Evolutionary conservation across 352 stramenopile genomes (phyloP), one percentile per base, ranked within the genome.

Genomic region (Blastocystis sp.): DNA sequence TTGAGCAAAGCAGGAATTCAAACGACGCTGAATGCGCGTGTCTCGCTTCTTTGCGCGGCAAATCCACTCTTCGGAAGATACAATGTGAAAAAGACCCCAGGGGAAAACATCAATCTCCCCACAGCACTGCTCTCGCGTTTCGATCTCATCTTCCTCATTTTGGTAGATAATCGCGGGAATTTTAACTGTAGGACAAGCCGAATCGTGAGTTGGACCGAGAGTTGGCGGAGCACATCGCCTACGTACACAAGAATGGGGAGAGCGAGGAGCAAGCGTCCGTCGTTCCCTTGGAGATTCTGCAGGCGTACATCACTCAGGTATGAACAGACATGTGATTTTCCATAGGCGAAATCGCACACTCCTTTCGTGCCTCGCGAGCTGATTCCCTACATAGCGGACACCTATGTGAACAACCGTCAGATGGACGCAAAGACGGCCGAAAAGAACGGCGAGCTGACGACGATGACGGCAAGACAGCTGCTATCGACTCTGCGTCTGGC

Each of bases 1-100:
- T 98, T 99, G 88, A 97, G 97, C 43, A 99, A 99, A 90, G 97
- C 97, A 15, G 97, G 97, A 26, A 99, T 99, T 90, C 98, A 98
- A 0, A 98, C 97, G 7, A 99, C 97, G 13, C 92, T 99, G 2
- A 97, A 98, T 92, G 94, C 94, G 11, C 92, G 95, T 45, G 93
- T 94, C 15, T 93, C 94, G 9, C 92, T 98, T 5, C 90, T 98
- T 4, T 94, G 94, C 0, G 94, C 95, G 13, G 95, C 95, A 2
- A 98, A 98, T 90, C 95, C 95, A 18, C 89, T 97, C 2, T 97
- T 96, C 87, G 93, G 94, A 20, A 88, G 94, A 59, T 96, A 95
- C 91, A 95, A 95, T 87, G 91, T 91, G 20, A 63, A 68, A 37
- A 94, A 94, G 73, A 93, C 92, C 3, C 88, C 94, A 9, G 92